A percentile compares a stretch with the other conserved stretches of the same genome.
These are phyloP conservation scores for Exidia glandulosa DNA, from an alignment of 768 basidiomycete genomes.

Conservation along the genomic window DNA sequence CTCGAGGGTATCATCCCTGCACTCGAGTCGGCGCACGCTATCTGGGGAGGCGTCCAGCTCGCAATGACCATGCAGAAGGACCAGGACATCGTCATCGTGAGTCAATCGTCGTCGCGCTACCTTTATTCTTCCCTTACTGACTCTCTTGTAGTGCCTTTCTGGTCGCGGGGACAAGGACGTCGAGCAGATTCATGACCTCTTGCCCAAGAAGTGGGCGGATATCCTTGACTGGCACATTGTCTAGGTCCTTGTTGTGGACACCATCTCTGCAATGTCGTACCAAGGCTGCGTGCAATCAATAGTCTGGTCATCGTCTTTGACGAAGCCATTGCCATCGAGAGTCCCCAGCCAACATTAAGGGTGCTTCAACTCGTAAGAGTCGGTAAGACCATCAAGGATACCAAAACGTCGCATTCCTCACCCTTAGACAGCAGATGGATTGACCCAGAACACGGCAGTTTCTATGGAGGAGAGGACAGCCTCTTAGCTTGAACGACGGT, in stretches of 20 bases:
- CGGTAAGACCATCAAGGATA: no score
- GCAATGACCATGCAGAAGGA: conserved; percentile 81
- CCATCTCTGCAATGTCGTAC: no score
- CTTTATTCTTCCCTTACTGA: not conserved
- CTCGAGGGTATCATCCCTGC: conserved; percentile 96
- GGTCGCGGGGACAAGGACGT: conserved; percentile 98
- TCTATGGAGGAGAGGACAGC: no score
- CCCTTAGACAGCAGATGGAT: no score
- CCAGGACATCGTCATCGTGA: conserved; percentile 79
- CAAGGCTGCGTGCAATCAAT: no score
- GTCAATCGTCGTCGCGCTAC: conserved; percentile 20
- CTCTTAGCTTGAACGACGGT: no score
- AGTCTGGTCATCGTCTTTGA: no score
- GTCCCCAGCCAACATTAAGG: no score
- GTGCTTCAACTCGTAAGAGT: no score
- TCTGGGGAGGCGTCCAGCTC: conserved; percentile 82
- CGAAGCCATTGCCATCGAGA: no score
- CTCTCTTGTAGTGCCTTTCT: conserved; percentile 71
- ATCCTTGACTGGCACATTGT: conserved; percentile 82
- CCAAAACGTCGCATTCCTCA: no score
- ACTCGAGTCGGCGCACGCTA: conserved; percentile 88
- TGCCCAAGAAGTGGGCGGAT: conserved; percentile 91
- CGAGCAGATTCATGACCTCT: conserved; percentile 84
- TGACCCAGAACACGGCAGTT: no score
- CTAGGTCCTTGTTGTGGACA: not conserved